phyloP scores from a whole-genome alignment of 495 filamentous ascomycete species.

The Emericellopsis terricola region DNA sequence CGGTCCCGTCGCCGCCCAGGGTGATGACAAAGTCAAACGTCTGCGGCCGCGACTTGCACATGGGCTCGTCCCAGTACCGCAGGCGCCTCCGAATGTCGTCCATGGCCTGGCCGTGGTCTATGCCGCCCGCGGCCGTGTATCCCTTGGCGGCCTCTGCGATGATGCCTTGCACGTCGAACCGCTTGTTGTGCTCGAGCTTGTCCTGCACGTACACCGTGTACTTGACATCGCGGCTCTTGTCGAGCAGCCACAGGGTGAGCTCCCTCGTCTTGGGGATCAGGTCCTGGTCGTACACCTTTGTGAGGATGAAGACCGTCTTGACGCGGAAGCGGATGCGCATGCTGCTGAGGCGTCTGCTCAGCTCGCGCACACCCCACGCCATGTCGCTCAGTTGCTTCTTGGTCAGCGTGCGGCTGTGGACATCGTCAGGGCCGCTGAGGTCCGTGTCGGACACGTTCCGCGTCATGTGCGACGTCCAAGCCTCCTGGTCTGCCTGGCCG shows the following conservation, averaged over 20 bases:
- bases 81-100: slow-evolving; percentile 39
- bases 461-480: slow-evolving; percentile 20
- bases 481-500: slow-evolving; percentile 26
- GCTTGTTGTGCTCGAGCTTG: slow-evolving; percentile 45
- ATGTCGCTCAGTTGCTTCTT: slow-evolving; percentile 90
- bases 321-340: slow-evolving; percentile 65
- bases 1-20: slow-evolving; percentile 91
- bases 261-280: slow-evolving; percentile 66
- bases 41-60: slow-evolving; percentile 62
- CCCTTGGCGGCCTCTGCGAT: slow-evolving; percentile 22
- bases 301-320: slow-evolving; percentile 70
- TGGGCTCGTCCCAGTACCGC: slow-evolving; percentile 64
- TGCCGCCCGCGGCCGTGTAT: slow-evolving; percentile 9
- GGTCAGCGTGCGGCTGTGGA: slow-evolving; percentile 48
- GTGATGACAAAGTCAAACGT: slow-evolving; percentile 88
- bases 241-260: slow-evolving; percentile 72
- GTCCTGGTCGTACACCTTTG: slow-evolving; percentile 70
- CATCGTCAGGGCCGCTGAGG: slow-evolving; percentile 9
- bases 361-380: slow-evolving; percentile 84
- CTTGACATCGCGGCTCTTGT: slow-evolving; percentile 41
- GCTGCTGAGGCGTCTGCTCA: slow-evolving; percentile 68
- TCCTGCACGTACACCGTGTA: slow-evolving; percentile 74
- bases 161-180: slow-evolving; percentile 51
- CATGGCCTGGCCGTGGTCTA: slow-evolving; percentile 19
- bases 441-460: slow-evolving; percentile 12